Percentiles rank a stretch among this genome's conserved stretches.
Conservation (phyloP, 352 stramenopile genomes). For the Globisporangium viniferum region DNA sequence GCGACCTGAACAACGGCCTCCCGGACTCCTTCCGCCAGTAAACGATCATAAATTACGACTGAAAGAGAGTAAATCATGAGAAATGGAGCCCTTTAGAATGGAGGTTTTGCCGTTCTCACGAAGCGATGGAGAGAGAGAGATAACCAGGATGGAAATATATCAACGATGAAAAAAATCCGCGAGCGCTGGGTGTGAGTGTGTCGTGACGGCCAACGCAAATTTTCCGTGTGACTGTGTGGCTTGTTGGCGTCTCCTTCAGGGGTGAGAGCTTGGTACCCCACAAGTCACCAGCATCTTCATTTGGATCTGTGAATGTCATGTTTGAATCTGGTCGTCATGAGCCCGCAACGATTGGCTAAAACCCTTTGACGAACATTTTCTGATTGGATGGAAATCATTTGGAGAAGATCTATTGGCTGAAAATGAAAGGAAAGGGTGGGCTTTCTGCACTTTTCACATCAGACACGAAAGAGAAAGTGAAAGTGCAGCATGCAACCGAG, state of each 20-base stretch:
- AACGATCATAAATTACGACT: constrained; percentile 11
- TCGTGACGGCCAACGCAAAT: neutral
- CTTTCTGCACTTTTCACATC: neutral
- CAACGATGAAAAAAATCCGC: neutral
- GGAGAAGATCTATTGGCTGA: neutral
- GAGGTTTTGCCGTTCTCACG: neutral
- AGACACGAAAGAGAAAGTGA: neutral
- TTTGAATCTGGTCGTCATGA: neutral
- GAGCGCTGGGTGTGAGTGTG: neutral
- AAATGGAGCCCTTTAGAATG: neutral
- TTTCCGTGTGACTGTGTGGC: neutral
- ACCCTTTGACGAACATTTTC: neutral
- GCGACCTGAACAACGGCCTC: constrained; percentile 28
- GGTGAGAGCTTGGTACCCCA: no score
- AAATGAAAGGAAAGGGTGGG: neutral
- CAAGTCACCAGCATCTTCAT: no score
- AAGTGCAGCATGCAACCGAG: neutral
- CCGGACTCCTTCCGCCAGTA: constrained; percentile 62
- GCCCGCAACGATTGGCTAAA: neutral
- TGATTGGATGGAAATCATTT: neutral
- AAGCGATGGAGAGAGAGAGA: neutral
- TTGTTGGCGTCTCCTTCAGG: neutral
- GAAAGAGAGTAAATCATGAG: neutral
- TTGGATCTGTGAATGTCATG: no score
- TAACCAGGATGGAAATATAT: neutral